phyloP scores from a whole-genome alignment of 2,329 filamentous ascomycete genomes.

The Pyrenophora graminea region DNA sequence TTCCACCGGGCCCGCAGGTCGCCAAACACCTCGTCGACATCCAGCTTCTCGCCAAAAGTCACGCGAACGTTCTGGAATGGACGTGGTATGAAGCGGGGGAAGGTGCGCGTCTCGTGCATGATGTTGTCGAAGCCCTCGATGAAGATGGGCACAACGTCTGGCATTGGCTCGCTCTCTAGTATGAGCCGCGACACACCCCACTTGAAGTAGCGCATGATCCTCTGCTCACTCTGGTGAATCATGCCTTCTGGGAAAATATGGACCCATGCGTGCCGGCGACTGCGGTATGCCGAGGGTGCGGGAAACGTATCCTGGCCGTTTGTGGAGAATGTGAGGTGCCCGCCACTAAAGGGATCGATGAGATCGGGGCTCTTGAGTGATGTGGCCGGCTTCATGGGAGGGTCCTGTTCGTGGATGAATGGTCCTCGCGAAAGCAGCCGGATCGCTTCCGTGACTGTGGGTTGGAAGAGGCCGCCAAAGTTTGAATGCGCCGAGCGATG shows the following conservation, averaged over 20 bases:
- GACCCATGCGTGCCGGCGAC: slow-evolving; percentile 78
- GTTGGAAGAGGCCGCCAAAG: slow-evolving; percentile 85
- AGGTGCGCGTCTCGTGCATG: slow-evolving; percentile 82
- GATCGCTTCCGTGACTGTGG: slow-evolving; percentile 83
- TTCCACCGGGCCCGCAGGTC: slow-evolving; percentile 77
- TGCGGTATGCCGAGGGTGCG: slow-evolving; percentile 72
- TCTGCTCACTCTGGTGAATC: slow-evolving; percentile 81
- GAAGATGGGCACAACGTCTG: slow-evolving; percentile 91
- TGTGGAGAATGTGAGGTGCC: slow-evolving; percentile 65
- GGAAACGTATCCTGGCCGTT: slow-evolving; percentile 68
- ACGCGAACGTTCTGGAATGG: slow-evolving; percentile 71
- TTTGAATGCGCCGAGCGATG: slow-evolving; percentile 79
- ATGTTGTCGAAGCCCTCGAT: slow-evolving; percentile 85
- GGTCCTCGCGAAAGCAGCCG: slow-evolving; percentile 72
- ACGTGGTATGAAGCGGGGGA: slow-evolving; percentile 80
- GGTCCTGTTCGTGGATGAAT: slow-evolving; percentile 43
- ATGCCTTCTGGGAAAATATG: slow-evolving; percentile 96
- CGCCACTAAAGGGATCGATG: slow-evolving; percentile 61
- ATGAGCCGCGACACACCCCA: slow-evolving; percentile 94
- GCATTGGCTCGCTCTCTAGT: slow-evolving; percentile 83
- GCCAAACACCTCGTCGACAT: slow-evolving; percentile 75
- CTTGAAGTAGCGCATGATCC: slow-evolving; percentile 93
- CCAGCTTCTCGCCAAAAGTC: slow-evolving; percentile 77
- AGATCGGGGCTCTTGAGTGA: slow-evolving; percentile 39
- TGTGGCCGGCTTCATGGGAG: slow-evolving; percentile 27